Base-by-base conservation (phyloP, 176 grass and related monocot genomes). In the Tuctoria greenei region DNA sequence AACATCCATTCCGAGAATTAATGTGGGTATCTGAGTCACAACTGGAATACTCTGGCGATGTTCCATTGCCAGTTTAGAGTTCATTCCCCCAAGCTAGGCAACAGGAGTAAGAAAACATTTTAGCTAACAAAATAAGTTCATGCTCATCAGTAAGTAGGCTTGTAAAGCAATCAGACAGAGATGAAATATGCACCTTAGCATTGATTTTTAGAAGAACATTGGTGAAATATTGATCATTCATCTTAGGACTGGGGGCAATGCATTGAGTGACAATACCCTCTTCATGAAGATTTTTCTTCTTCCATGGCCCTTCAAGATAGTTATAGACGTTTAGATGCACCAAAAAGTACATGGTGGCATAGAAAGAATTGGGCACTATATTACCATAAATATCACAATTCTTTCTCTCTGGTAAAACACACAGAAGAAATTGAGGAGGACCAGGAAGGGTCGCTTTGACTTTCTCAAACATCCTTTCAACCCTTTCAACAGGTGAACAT, bases 161-260 rank as follows among this genome's bases (percentile, higher is more conserved):
- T 42, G 18, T 69, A 42, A 73, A 82, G 68, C 43, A 76, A 31
- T 76, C 26, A 73, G 43, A 86, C 40, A 59, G 59, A 68, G 28
- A 77, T 51, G 18, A 72, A 77, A 67, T 60, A 73, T 58, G 39
- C 80, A 97, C 88, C 94, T 97, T 97, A 67, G 88, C 77, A 93
- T 97, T 97, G 39, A 97, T 91, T 84, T 97, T 97, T 21, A 97
- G 74, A 69, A 97, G 91, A 78, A 97, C 81, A 86, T 97, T 97
- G 59, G 94, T 93, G 46, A 93, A 87, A 68, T 93, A 97, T 52
- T 97, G 94, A 74, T 97, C 91, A 69, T 93, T 97, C 83, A 93
- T 93, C 78, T 86, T 93, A 81, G 44, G 76, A 73, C 75, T 84
- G 56, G 91, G 91, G 85, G 82, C 85, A 79, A 97, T 81, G 69